A percentile compares a stretch with the other conserved stretches of the same genome.
phyloP scores from a whole-genome alignment of 495 filamentous ascomycete species.

The Xanthoparmelia taractica region DNA sequence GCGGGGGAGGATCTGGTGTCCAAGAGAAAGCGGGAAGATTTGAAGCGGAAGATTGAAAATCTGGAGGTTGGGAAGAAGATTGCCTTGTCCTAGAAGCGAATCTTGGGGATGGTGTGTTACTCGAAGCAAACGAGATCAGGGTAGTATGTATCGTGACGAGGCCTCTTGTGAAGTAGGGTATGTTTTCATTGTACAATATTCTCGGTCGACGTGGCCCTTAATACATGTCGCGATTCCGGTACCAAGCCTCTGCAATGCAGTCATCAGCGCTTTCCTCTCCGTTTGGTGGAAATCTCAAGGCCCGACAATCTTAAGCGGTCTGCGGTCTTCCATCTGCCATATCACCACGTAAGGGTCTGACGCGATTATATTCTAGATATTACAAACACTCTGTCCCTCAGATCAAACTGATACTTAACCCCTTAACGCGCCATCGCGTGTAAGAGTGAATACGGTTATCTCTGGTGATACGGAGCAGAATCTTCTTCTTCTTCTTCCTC shows the following conservation, averaged over 20 bases:
- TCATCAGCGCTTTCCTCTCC: neutral
- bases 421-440: neutral
- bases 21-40: conserved; percentile 29
- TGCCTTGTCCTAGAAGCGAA: neutral
- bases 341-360: neutral
- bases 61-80: conserved; percentile 37
- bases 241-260: neutral
- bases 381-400: too few species aligned
- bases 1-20: conserved; percentile 39
- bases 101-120: neutral
- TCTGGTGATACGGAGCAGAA: neutral
- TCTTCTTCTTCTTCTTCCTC: neutral
- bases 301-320: neutral
- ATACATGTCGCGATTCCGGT: neutral
- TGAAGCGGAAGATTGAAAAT: conserved; percentile 37
- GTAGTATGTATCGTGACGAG: neutral
- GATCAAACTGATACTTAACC: too few species aligned
- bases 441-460: neutral
- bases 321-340: too few species aligned
- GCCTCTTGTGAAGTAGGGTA: neutral
- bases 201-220: neutral
- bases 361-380: too few species aligned
- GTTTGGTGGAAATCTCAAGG: too few species aligned
- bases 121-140: neutral
- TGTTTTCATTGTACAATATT: neutral